Evolutionary conservation across 2,329 filamentous ascomycete genomes (phyloP), one percentile per base, ranked within the genome.

Genomic region (Coniochaeta sp.): DNA sequence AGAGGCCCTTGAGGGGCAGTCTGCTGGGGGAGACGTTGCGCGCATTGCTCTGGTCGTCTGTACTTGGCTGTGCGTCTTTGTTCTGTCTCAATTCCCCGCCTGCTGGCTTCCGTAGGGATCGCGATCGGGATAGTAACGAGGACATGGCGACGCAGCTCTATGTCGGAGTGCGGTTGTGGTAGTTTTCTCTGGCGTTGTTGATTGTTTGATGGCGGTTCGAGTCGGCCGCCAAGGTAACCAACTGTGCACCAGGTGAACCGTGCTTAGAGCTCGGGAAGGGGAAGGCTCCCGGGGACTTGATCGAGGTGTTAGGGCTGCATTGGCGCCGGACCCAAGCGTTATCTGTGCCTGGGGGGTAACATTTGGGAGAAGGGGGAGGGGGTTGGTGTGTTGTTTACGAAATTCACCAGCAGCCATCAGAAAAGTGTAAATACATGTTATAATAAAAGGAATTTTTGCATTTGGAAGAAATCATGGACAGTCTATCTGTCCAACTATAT

Each of bases 91-190:
- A 40, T 30, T 56, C 47, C 47, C 55, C 12, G 58, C 44, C 42
- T 3, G 69, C 66, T 19, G 74, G 78, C 61, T 78, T 78, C 38
- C 80, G 79, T 60, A 83, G 65, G 2, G 81, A 82, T 19, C 79
- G 76, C 32, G 79, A 73, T 58, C 81, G 77, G 58, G 75, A 52
- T 71, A 62, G 79, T 66, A 26, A 66, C 65, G 78, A 77, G 55
- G 77, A 76, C 77, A 79, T 80, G 60, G 52, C 47, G 22, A n/a
- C 12, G 14, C 26, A 12, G 12, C 30, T 24, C 3, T n/a, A 6
- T 3, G 19, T 6, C 24, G 10, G 52, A 24, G 26, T 38, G 50
- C 22, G 60, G 34, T 60, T 47, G 36, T 36, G 30, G 58, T 54
- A 34, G 10, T 17, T 34, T 47, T 42, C 5, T 2, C 40, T 42